Evolutionary conservation across 2,329 filamentous ascomycete genomes (phyloP).

Genomic region (Claviceps cyperi): DNA sequence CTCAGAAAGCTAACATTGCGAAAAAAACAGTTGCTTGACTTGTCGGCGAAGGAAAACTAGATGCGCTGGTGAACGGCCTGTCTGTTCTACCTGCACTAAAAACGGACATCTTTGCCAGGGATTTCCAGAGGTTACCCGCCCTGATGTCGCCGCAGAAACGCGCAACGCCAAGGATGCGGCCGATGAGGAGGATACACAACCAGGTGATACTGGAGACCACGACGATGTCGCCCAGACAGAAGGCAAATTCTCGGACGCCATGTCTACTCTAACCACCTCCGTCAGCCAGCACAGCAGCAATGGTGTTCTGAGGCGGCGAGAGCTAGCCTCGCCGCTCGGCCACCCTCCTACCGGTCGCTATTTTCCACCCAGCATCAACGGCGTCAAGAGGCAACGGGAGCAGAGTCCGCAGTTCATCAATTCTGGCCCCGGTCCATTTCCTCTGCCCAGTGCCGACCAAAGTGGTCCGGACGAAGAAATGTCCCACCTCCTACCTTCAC

Average conservation of each 20-base stretch:
- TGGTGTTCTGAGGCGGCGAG: not conserved
- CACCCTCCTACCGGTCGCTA: not conserved
- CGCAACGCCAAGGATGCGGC: slow-evolving; percentile 9
- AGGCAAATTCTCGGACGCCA: not conserved
- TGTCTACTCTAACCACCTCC: not conserved
- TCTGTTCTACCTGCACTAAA: slow-evolving; percentile 58
- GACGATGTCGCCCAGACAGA: slow-evolving; percentile 1
- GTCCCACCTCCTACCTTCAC: slow-evolving; percentile 4
- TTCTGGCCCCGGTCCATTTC: not conserved
- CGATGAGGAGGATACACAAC: slow-evolving; percentile 7
- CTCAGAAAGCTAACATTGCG: not conserved
- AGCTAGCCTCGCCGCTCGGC: not conserved
- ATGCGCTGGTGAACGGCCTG: slow-evolving; percentile 58
- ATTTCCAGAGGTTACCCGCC: slow-evolving; percentile 42
- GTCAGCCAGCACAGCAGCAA: not conserved
- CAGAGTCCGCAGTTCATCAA: not conserved
- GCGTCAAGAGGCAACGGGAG: not conserved
- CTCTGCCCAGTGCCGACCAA: not conserved
- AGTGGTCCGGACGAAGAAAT: not conserved
- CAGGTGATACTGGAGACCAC: slow-evolving; percentile 1
- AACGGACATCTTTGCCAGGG: slow-evolving; percentile 57
- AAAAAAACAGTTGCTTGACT: slow-evolving; percentile 43
- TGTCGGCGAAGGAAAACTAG: slow-evolving; percentile 65
- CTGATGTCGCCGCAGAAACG: slow-evolving; percentile 19
- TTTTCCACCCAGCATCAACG: not conserved